These are phyloP conservation scores for Elsinoe necatrix DNA, from an alignment of 2,329 filamentous ascomycete genomes.

Conservation along the genomic window DNA sequence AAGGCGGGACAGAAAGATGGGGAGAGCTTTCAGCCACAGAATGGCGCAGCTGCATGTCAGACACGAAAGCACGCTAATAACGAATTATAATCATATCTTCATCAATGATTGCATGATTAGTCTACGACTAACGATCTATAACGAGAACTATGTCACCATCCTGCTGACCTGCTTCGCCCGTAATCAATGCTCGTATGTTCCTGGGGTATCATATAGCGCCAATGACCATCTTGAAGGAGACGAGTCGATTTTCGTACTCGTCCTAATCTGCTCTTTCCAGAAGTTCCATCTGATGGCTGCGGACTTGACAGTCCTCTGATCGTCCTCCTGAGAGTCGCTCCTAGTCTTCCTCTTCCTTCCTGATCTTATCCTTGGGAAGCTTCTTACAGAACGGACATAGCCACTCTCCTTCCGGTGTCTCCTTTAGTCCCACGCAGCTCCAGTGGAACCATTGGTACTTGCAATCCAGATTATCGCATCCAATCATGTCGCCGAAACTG, in stretches of 20 bases:
- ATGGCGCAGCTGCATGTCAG: not conserved
- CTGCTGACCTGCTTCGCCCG: not conserved
- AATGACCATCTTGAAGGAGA: not conserved
- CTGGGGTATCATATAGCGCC: not conserved
- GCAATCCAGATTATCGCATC: constrained; percentile 75
- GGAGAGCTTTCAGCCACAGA: constrained; percentile 4
- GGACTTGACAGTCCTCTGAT: not conserved
- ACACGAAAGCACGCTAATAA: not conserved
- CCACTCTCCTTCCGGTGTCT: constrained; percentile 44
- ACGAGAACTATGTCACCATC: not conserved
- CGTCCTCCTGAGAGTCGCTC: not conserved
- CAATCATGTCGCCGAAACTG: constrained; percentile 81
- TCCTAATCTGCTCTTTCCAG: constrained; percentile 2
- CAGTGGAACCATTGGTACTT: constrained; percentile 85
- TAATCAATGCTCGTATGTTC: not conserved
- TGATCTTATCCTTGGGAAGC: constrained; percentile 33
- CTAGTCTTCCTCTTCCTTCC: constrained; percentile 26
- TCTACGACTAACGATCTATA: not conserved
- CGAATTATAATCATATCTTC: not conserved
- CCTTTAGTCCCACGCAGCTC: constrained; percentile 47
- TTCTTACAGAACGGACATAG: constrained; percentile 37
- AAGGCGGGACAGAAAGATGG: not conserved
- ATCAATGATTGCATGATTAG: not conserved
- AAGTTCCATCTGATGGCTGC: not conserved
- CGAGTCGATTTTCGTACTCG: not conserved